Evolutionary conservation across 2,329 filamentous ascomycete genomes (phyloP), one percentile per base, ranked within the genome.

Genomic region (Claviceps cyperi): DNA sequence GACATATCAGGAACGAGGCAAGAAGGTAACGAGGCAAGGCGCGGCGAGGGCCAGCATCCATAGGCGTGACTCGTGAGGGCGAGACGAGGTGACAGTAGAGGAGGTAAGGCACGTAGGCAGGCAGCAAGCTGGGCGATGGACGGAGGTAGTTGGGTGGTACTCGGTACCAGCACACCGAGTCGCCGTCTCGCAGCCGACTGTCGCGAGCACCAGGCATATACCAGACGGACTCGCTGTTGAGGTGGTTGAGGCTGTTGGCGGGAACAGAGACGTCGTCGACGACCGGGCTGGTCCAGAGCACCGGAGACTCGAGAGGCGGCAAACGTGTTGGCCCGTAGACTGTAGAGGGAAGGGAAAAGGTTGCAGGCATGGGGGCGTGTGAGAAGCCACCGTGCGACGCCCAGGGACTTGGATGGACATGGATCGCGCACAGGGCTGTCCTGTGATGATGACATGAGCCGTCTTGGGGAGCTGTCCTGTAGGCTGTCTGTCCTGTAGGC

Each of bases 1-100:
- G 58, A 64, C 58, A 60, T 63, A 65, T 65, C 59, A 63, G 59
- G 58, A 60, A 62, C 58, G 54, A 65, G 60, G 59, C 54, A 57
- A 59, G 56, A 57, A 60, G 60, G 59, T 58, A 58, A 45, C 35
- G 45, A 62, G 63, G 64, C 61, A 64, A 57, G 65, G 63, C 65
- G 60, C 65, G 64, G 58, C 56, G 60, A 64, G 62, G 62, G 62
- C 60, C 58, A 59, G 48, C 13, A 43, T 43, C 51, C 61, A 62
- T 63, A 59, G 58, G 52, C 53, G 52, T 48, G 51, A 51, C 22
- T 22, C 22, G 22, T 11, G 53, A 53, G 41, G 5, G 17, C 56
- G 54, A 55, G 54, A 55, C 52, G 52, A 47, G 50, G 51, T 15
- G 52, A 56, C 52, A 52, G 52, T 51, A 51, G 46, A 51, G 36